Base-by-base conservation (phyloP, 2,329 filamentous ascomycete genomes). In the Coniochaeta sp. region DNA sequence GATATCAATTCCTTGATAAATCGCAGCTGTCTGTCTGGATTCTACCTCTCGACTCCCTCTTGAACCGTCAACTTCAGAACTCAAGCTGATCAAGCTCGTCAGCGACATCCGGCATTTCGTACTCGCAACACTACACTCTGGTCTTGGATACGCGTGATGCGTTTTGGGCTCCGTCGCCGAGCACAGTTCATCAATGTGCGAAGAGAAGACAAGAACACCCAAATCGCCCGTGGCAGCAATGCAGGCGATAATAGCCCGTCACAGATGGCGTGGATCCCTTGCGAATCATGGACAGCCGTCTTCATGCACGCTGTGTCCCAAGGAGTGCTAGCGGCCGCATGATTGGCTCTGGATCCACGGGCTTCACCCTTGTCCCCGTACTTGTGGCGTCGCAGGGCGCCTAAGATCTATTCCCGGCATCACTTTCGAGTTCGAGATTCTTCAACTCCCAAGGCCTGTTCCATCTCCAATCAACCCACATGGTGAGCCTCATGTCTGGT, bases 281-380 rank as follows among this genome's bases (percentile, higher is more conserved):
- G 63, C 66, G 61, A 68, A 67, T 66, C 66, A 67, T 48, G 58
- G 57, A 59, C 63, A 62, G 60, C 60, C 61, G 56, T 59, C 59
- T 60, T 65, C 66, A 69, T 68, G 69, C 71, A 71, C 55, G 59
- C 67, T 66, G 64, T 65, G 70, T 71, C 71, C 64, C 70, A 71
- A 65, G 60, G 60, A 60, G 6, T 6, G 18, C 12, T 26, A 26
- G 38, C 9, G 18, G 10, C 38, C 38, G 38, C 38, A 26, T 71
- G 65, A 74, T 74, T 75, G 68, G 71, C 49, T 55, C 52, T 52
- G 55, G 48, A 50, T 42, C 18, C 38, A 14, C 38, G 48, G 55
- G 60, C 61, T 58, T 58, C 53, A 58, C 56, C 57, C 61, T 58
- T 60, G 59, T 51, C 60, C 58, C 61, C 59, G 61, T 63, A 66